phyloP scores from a whole-genome alignment of 352 stramenopile species.

The Pythium guiyangense region DNA sequence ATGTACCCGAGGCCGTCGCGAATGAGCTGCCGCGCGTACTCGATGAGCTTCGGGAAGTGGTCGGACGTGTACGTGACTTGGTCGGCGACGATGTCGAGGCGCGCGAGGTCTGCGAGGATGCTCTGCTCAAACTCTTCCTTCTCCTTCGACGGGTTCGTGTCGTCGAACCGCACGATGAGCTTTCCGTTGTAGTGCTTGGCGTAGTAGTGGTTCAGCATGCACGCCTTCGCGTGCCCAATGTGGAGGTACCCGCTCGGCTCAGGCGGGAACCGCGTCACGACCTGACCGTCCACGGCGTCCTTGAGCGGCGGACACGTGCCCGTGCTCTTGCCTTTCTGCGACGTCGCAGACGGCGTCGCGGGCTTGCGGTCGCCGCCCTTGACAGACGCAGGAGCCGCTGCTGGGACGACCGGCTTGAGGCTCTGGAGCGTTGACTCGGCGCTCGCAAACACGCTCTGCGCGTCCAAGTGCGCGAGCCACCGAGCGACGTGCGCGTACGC shows the following conservation, averaged over 20 bases:
- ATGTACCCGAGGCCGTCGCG: slow-evolving; percentile 96
- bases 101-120: slow-evolving; percentile 89
- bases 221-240: slow-evolving; percentile 99
- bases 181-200: slow-evolving; percentile 97
- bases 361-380: slow-evolving; percentile 18
- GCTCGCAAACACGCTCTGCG: slow-evolving; percentile 53
- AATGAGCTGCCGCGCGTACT: slow-evolving; percentile 94
- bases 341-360: not conserved
- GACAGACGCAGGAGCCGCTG: slow-evolving; percentile 2
- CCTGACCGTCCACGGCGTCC: slow-evolving; percentile 91
- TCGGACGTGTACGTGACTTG: slow-evolving; percentile 97
- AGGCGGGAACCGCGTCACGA: slow-evolving; percentile 94
- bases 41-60: slow-evolving; percentile 95
- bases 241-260: slow-evolving; percentile 37
- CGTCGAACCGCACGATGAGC: slow-evolving; percentile 98
- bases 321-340: slow-evolving; percentile 70
- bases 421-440: slow-evolving; percentile 48
- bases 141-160: slow-evolving; percentile 99
- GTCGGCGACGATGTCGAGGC: slow-evolving; percentile 77
- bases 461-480: slow-evolving; percentile 65
- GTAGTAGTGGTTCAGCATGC: slow-evolving; percentile 99
- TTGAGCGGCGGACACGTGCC: slow-evolving; percentile 93
- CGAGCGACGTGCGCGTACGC: slow-evolving; percentile 65
- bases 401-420: slow-evolving; percentile 28
- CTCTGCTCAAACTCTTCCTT: slow-evolving; percentile 99